Percentiles rank a stretch among this genome's conserved stretches.
Evolutionary conservation across 768 basidiomycete species (phyloP).

Genomic region (Lactifluus hygrophoroides): DNA sequence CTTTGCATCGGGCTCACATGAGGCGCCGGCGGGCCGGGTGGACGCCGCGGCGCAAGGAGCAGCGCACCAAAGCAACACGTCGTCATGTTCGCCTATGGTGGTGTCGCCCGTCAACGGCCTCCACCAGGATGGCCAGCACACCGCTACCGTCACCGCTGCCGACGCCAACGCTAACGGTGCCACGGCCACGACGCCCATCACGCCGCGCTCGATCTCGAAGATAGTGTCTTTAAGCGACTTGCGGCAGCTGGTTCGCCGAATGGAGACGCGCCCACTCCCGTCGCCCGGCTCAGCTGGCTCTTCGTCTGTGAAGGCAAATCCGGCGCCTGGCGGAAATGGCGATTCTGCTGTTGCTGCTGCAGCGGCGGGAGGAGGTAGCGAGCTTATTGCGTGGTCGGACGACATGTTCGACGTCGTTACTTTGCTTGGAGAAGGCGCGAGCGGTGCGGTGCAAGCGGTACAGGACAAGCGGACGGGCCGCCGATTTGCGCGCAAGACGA

Average conservation of each 20-base stretch:
- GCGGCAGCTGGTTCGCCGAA: slow-evolving; percentile 12
- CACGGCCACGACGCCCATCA: background rate
- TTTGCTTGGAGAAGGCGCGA: slow-evolving; percentile 81
- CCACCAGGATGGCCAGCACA: background rate
- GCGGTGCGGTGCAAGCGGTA: slow-evolving; percentile 87
- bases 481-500: slow-evolving; percentile 86
- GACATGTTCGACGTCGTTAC: slow-evolving; percentile 57
- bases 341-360: background rate
- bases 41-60: background rate
- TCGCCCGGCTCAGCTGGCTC: background rate
- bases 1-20: background rate
- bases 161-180: no score
- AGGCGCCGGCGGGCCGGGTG: background rate
- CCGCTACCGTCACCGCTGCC: background rate
- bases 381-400: slow-evolving; percentile 40
- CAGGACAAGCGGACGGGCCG: slow-evolving; percentile 63
- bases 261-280: background rate
- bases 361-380: background rate
- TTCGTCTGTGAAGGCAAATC: background rate
- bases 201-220: slow-evolving; percentile 14
- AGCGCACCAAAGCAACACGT: no score
- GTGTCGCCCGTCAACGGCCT: background rate
- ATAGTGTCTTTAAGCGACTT: slow-evolving; percentile 13
- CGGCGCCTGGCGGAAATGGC: background rate
- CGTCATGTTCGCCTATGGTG: background rate